These are phyloP conservation scores for Soucietia sequanensis DNA, from an alignment of 805 yeast species.

Conservation along the genomic window DNA sequence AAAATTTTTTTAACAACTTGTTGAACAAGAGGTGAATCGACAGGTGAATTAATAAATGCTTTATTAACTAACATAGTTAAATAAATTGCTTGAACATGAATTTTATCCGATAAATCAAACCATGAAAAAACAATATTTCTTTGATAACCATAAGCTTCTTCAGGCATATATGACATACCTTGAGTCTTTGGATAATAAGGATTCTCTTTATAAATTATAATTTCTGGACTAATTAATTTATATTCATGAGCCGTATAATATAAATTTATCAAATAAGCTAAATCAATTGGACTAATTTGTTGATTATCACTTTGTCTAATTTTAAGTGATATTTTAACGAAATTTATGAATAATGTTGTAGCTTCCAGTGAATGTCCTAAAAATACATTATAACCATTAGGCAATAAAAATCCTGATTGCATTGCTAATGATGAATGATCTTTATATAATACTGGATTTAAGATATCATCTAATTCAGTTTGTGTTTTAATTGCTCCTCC, in stretches of 20 bases:
- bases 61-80: conserved; percentile 24
- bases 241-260: conserved; percentile 9
- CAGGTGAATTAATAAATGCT: conserved; percentile 9
- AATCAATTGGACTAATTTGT: conserved; percentile 15
- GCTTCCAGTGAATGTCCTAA: conserved; percentile 43
- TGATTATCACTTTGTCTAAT: conserved; percentile 12
- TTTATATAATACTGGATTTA: conserved; percentile 23
- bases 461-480: conserved; percentile 24
- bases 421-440: conserved; percentile 13
- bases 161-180: conserved; percentile 11
- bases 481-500: conserved; percentile 51
- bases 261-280: conserved; percentile 17
- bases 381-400: conserved; percentile 43
- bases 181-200: conserved; percentile 14
- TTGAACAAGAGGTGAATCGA: conserved; percentile 10
- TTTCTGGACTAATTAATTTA: conserved; percentile 10
- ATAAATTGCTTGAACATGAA: conserved; percentile 32
- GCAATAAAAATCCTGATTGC: conserved; percentile 35
- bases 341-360: conserved; percentile 26
- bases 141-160: conserved; percentile 13
- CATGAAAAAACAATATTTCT: conserved; percentile 30
- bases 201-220: conserved; percentile 9
- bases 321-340: conserved; percentile 28
- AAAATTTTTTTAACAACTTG: conserved; percentile 12
- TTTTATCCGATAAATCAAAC: conserved; percentile 51